Base-by-base conservation (phyloP, 202 grass and related monocot species). In the Eragrostis tef region DNA sequence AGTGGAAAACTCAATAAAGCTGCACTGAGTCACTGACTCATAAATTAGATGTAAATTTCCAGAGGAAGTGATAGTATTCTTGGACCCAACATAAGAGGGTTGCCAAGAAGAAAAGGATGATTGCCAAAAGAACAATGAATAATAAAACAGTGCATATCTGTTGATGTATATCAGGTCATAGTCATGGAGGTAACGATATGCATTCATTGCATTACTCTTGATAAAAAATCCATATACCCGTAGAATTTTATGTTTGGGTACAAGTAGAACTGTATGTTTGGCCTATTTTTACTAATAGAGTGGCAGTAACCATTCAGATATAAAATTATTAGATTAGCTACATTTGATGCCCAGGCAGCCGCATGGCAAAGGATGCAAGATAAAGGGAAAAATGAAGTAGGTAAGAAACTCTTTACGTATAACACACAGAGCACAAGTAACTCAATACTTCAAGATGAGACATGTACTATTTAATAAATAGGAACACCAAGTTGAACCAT, bases 401-500 rank as follows among this genome's bases (percentile, higher is more conserved):
- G 22, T 25, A 60, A 60, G 9, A 60, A 9, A 59, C 56, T 29
- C 7, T 73, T 34, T 43, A 77, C 48, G 24, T 66, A 72, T 58
- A 75, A 76, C 56, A 43, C 72, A 60, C 53, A 64, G 34, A 70
- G 70, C 19, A 75, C 63, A 69, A 26, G 47, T 66, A 83, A 67
- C 61, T 80, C 65, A 80, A 14, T 74, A 80, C 44, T 69, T 44
- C 21, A 73, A 54, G 45, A 46, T 63, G 41, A 21, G 44, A 71
- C 47, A 26, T 76, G 48, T 49, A 71, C 60, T 15, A 50, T 80
- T 20, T 49, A 85, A 85, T 71, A 17, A 80, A 15, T 58, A 67
- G 42, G 27, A 26, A 83, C 11, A 85, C 61, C 34, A 83, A 77
- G 17, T 76, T 64, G 46, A 26, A 61, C 42, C 74, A 43, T 42